Conservation (phyloP, 1,284 basidiomycete species). For the Amylostereum areolatum region DNA sequence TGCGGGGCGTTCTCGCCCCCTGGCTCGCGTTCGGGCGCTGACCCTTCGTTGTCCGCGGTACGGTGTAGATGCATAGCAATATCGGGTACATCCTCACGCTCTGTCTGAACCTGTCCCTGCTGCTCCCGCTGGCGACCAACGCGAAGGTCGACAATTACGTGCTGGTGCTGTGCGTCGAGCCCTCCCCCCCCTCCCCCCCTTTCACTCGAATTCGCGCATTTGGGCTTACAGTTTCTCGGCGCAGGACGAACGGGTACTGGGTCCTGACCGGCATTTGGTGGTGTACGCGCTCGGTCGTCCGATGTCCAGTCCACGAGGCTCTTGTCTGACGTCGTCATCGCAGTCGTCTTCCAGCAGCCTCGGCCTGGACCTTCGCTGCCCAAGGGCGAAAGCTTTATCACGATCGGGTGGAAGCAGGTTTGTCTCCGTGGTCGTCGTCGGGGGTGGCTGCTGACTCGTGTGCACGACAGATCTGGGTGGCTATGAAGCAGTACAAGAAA, state of each 20-base stretch:
- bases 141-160: slow-evolving; percentile 70
- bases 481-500: slow-evolving; percentile 62
- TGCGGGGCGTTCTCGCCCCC: slow-evolving; percentile 25
- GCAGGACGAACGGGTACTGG: slow-evolving; percentile 70
- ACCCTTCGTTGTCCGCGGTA: background rate
- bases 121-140: slow-evolving; percentile 63
- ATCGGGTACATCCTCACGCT: slow-evolving; percentile 67
- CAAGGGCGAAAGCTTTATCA: slow-evolving; percentile 64
- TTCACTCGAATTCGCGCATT: background rate
- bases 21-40: slow-evolving; percentile 17
- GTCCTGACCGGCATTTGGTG: slow-evolving; percentile 72
- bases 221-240: slow-evolving; percentile 9
- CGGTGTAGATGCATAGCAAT: slow-evolving; percentile 62
- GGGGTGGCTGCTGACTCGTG: slow-evolving; percentile 1
- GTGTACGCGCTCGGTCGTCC: slow-evolving; percentile 44
- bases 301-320: background rate
- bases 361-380: slow-evolving; percentile 70
- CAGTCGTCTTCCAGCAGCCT: slow-evolving; percentile 73
- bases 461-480: slow-evolving; percentile 54
- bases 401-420: slow-evolving; percentile 78
- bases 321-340: slow-evolving; percentile 1
- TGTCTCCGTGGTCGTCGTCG: background rate
- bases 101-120: slow-evolving; percentile 64
- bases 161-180: slow-evolving; percentile 45
- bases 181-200: background rate